These are phyloP conservation scores for Erodium texanum DNA, from an alignment of 441 rosid genomes.

Conservation along the genomic window DNA sequence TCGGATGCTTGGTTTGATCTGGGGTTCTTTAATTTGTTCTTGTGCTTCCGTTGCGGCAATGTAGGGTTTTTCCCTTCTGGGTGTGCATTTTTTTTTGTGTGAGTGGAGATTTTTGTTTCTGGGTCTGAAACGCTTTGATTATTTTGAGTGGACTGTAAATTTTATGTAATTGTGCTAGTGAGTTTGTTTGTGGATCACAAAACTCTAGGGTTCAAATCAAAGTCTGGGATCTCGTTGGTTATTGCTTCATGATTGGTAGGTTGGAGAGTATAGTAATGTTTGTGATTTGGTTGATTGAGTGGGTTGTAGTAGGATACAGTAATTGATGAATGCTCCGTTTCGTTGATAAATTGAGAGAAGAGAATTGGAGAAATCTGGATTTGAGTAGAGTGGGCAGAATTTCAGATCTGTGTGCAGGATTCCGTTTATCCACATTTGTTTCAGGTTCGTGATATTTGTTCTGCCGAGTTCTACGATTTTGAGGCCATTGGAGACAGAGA, in stretches of 20 bases:
- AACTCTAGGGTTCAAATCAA: slow-evolving; percentile 9
- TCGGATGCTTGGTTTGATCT: slow-evolving; percentile 12
- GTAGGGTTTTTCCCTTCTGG: slow-evolving; percentile 8
- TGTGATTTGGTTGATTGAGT: neutral
- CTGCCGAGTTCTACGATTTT: neutral
- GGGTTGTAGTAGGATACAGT: neutral
- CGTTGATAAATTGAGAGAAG: neutral
- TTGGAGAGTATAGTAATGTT: neutral
- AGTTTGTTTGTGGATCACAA: neutral
- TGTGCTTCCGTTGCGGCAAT: slow-evolving; percentile 14
- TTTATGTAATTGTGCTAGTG: neutral
- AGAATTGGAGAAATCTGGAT: neutral
- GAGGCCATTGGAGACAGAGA: neutral
- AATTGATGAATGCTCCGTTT: neutral
- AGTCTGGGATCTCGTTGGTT: neutral
- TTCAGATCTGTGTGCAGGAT: neutral
- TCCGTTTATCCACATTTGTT: neutral
- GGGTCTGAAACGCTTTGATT: neutral
- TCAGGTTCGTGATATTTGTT: neutral
- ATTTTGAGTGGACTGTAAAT: neutral
- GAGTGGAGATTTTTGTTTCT: slow-evolving; percentile 4
- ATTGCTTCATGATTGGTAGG: neutral
- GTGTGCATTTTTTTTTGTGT: slow-evolving; percentile 8
- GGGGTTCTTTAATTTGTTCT: slow-evolving; percentile 14
- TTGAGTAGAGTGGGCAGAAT: neutral